Evolutionary conservation across 2,329 filamentous ascomycete species (phyloP), one percentile per base, ranked within the genome.

Genomic region (Penicillium corylophilum): DNA sequence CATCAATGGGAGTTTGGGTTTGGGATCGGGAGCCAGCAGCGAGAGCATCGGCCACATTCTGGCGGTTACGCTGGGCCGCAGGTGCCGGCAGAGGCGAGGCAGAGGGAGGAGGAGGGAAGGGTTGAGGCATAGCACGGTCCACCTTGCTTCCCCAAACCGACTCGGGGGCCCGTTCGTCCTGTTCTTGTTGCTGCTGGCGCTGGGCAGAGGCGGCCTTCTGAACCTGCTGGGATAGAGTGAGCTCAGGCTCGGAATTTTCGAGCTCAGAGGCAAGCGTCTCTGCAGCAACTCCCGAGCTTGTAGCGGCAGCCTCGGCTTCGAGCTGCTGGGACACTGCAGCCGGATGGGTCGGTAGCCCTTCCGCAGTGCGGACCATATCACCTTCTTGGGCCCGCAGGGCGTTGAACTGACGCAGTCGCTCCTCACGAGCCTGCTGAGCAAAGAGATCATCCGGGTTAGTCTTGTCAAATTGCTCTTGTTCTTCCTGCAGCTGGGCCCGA

Each of bases 31-130:
- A 81, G 59, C 85, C 84, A 2, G 79, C 79, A 58, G 79, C 79
- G 43, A 88, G 73, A 46, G 83, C 79, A 60, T 96, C 91, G 1
- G 92, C 90, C 3, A 96, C 81, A 57, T 92, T 92, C 47, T 91
- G 90, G 54, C 86, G 82, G 59, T 86, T 88, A 44, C 92, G 85
- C 74, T 96, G 91, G 9, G 92, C 91, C 39, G 89, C 90, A 12
- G 92, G 93, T 0, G 93, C 92, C 4, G 92, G 90, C 31, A 96
- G 80, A 36, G 91, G 90, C 2, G 90, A 95, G 20, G 83, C 83
- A 2, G 89, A 90, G 47, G 86, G 85, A 10, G 87, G 83, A 10
- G 88, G 86, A 40, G 88, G 88, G 70, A 86, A 85, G 16, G 77
- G 72, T 49, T 75, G 73, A n/a, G 91, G 89, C 65, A 95, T 80